Conservation (phyloP, 2,329 filamentous ascomycete species). For the Arthrocladium fulminans region DNA sequence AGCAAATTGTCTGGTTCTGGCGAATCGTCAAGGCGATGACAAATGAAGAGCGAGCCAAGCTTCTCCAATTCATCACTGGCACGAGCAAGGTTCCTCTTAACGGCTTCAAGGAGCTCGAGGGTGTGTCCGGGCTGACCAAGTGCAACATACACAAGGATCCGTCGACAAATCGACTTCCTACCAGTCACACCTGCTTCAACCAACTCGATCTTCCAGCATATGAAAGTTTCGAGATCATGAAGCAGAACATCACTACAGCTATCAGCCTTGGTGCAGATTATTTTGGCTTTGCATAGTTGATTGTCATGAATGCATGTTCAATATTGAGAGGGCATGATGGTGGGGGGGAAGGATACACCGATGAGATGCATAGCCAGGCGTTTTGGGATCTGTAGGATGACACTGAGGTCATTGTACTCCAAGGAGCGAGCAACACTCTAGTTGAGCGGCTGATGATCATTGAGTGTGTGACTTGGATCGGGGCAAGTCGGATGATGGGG, state of each 20-base stretch:
- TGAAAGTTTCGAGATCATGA: constrained; percentile 84
- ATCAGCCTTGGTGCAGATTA: constrained; percentile 97
- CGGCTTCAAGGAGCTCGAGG: constrained; percentile 96
- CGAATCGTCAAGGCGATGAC: constrained; percentile 93
- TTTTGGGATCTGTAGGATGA: too few relatives aligned
- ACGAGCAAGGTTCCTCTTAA: constrained; percentile 98
- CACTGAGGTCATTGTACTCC: not conserved
- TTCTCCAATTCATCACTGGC: constrained; percentile 95
- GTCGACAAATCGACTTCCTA: constrained; percentile 78
- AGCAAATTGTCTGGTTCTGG: constrained; percentile 99
- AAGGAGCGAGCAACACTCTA: not conserved
- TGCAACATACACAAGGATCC: constrained; percentile 86
- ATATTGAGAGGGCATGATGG: not conserved
- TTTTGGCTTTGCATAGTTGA: constrained; percentile 79
- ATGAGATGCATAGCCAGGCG: constrained; percentile 8
- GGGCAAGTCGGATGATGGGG: not conserved
- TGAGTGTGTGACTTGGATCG: not conserved
- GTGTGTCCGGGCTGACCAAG: constrained; percentile 95
- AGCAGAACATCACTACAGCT: constrained; percentile 81
- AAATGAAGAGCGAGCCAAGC: constrained; percentile 95
- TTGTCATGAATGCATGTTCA: constrained; percentile 3
- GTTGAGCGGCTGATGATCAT: not conserved
- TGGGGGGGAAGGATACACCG: not conserved
- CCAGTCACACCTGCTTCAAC: constrained; percentile 98
- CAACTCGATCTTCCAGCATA: constrained; percentile 98